These are phyloP conservation scores for Cornus controversa DNA, from an alignment of 148 eudicot species.

Conservation along the genomic window DNA sequence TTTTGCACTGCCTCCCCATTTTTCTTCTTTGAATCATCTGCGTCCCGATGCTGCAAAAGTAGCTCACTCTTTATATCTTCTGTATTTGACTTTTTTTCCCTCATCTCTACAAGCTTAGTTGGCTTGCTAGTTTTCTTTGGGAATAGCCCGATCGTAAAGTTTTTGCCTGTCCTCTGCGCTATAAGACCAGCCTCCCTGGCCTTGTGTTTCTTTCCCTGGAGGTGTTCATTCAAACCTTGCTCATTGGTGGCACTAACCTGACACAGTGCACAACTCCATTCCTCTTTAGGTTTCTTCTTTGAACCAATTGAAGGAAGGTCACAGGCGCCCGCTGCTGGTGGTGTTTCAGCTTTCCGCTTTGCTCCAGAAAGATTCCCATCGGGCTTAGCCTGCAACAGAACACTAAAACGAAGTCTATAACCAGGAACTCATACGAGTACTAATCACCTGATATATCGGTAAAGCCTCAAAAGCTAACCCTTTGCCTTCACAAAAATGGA, in stretches of 20 bases:
- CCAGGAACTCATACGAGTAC: not conserved
- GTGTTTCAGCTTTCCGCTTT: constrained; percentile 51
- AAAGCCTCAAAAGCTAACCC: too few relatives aligned
- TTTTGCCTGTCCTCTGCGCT: constrained; percentile 28
- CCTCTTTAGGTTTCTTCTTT: constrained; percentile 41
- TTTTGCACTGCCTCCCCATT: constrained; percentile 2
- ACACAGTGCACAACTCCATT: constrained; percentile 65
- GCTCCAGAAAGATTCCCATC: constrained; percentile 27
- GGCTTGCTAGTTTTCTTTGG: constrained; percentile 25
- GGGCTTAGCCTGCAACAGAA: constrained; percentile 54
- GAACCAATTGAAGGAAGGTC: constrained; percentile 15
- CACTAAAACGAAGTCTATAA: constrained; percentile 10
- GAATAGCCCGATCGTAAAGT: constrained; percentile 34
- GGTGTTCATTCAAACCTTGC: constrained; percentile 47
- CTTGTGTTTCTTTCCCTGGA: constrained; percentile 70
- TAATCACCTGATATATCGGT: not conserved
- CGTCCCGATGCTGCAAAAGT: not conserved
- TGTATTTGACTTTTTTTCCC: not conserved
- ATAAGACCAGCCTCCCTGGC: constrained; percentile 34
- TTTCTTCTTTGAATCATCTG: not conserved
- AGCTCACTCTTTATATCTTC: not conserved
- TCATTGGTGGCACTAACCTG: constrained; percentile 49
- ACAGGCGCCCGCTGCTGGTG: constrained; percentile 21
- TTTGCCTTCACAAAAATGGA: too few relatives aligned
- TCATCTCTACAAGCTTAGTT: not conserved